phyloP scores from a whole-genome alignment of 495 filamentous ascomycete species.

The Trichodelitschia bisporula region DNA sequence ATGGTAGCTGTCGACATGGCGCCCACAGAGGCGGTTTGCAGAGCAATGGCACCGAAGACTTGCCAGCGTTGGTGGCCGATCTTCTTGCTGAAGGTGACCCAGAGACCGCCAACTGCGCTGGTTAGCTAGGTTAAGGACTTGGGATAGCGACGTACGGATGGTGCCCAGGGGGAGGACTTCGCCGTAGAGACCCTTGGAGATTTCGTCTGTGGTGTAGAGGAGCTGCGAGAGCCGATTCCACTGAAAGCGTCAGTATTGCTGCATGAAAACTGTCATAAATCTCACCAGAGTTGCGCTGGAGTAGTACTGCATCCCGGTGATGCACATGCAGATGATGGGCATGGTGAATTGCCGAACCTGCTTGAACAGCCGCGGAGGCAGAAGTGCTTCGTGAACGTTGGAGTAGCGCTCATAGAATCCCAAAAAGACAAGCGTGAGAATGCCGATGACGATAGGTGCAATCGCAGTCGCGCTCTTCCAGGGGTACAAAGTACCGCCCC shows the following conservation, averaged over 20 bases:
- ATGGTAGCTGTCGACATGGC: conserved; percentile 12
- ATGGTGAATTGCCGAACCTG: conserved; percentile 9
- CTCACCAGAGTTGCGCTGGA: conserved; percentile 8
- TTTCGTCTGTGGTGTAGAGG: conserved; percentile 7
- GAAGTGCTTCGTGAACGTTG: conserved; percentile 7
- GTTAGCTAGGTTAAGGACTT: too few species aligned
- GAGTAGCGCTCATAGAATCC: conserved; percentile 7
- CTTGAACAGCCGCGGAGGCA: conserved; percentile 8
- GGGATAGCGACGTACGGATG: too few species aligned
- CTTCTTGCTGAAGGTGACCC: too few species aligned
- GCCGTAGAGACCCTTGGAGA: conserved; percentile 8
- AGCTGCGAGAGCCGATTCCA: conserved; percentile 8
- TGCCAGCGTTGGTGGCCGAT: conserved; percentile 15
- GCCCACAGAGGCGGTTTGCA: conserved; percentile 16
- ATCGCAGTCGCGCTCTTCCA: conserved; percentile 6
- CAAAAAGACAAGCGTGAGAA: conserved; percentile 6
- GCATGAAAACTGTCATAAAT: too few species aligned
- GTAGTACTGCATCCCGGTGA: conserved; percentile 10
- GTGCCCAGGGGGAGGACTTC: conserved; percentile 8
- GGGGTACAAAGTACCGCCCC: conserved; percentile 8
- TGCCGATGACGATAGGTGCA: conserved; percentile 9
- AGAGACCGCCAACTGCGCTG: too few species aligned
- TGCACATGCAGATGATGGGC: conserved; percentile 8
- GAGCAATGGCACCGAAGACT: conserved; percentile 12
- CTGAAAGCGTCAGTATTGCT: too few species aligned